phyloP scores from a whole-genome alignment of 2,329 filamentous ascomycete genomes.

The Aspergillus sp. region DNA sequence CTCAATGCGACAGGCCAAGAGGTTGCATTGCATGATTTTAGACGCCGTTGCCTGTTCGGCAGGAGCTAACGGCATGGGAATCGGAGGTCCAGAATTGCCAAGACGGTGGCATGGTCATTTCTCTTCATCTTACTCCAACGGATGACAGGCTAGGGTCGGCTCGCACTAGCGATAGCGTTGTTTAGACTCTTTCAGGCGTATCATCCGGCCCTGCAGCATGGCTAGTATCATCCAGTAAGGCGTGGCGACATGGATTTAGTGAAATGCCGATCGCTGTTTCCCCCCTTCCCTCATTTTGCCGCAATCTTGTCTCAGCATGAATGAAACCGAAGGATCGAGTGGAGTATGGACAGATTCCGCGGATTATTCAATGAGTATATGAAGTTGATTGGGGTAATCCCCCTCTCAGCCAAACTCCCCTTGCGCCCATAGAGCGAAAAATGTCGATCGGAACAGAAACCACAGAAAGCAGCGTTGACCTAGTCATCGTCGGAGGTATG shows the following conservation, averaged over 20 bases:
- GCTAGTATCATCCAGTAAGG: no score
- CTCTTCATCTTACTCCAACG: no score
- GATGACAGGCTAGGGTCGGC: background rate
- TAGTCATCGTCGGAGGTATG: background rate
- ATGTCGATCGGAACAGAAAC: background rate
- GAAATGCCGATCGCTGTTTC: background rate
- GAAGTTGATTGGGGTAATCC: background rate
- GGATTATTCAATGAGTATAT: background rate
- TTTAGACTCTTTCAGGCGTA: background rate
- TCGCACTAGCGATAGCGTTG: background rate
- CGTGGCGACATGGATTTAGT: no score
- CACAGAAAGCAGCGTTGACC: background rate
- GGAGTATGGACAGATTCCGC: background rate
- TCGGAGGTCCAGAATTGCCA: background rate
- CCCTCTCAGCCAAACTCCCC: background rate
- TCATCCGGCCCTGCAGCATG: background rate
- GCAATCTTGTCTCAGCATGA: background rate
- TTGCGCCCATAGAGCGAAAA: background rate
- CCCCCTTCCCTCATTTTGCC: background rate
- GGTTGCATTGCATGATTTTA: background rate
- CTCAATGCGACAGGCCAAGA: background rate
- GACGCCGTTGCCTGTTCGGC: background rate
- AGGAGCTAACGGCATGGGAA: background rate
- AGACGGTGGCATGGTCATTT: background rate
- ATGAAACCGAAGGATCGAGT: background rate